Base-by-base conservation (phyloP, 208 protist genomes). In the Balamuthia mandrillaris region DNA sequence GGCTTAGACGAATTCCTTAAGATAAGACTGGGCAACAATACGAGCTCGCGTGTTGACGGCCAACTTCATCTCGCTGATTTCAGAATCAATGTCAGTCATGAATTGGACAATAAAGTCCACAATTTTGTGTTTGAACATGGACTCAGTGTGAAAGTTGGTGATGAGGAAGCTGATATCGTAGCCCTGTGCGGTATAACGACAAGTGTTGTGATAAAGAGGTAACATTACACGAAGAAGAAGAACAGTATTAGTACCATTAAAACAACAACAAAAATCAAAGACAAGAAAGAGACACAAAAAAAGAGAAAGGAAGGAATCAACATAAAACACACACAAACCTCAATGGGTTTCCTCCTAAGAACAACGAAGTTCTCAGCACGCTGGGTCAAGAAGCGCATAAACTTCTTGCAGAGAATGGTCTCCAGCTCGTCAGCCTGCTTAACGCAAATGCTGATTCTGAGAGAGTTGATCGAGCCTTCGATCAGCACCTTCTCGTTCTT, bases 81-180 rank as follows among this genome's bases (percentile, higher is more conserved):
- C 96, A 39, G 94, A 96, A 88, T 99, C 96, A 81, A 99, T 96
- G 63, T 98, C 96, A 86, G 96, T 74, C 88, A 92, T 86, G 49
- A 92, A 92, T 60, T 91, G 89, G 81, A 99, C 94, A 49, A 99
- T 92, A 84, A 99, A 99, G 83, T 98, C 94, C 56, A 98, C 93
- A 37, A 99, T 87, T 78, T 96, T 97, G 58, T 95, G 91, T 86
- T 96, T 95, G 61, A 94, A 96, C 94, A 98, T 97, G 35, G 65
- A 58, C 88, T 98, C 96, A 9, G 94, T 93, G 79, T 99, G 96
- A 66, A 97, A 95, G 88, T 99, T 98, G 10, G 96, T 98, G 82
- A 99, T 95, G 16, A 99, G 90, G 88, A 99, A 98, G 81, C 85
- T 93, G 68, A 99, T 95, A 85, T 99, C 97, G 87, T 98, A 99